Base-by-base conservation (phyloP, 2,329 filamentous ascomycete genomes). In the Pseudogymnoascus sp. region DNA sequence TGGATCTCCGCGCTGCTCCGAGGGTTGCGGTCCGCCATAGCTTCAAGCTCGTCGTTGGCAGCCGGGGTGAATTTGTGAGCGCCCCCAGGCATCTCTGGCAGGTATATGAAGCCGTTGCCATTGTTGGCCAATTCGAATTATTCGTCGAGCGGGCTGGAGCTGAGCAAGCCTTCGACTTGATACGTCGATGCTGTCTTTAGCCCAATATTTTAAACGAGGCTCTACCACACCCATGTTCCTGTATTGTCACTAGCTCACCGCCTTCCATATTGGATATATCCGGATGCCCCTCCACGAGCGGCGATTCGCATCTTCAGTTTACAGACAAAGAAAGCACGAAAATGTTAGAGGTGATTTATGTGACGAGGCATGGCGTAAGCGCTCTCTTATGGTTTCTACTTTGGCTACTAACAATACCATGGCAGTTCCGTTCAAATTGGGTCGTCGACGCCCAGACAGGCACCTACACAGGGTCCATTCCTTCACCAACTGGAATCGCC, bases 371-470 rank as follows among this genome's bases (percentile, higher is more conserved):
- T 73, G 88, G 87, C 69, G 88, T 91, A 82, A 78, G 86, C 79
- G 25, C 29, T 60, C 40, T 55, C 10, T 13, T 45, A 12, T 13
- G 8, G 10, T 10, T 33, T 33, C 3, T 2, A 18, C 27, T 55
- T 55, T 9, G 33, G 18, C 5, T 21, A 21, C 48, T 60, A 5
- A 48, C 45, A 52, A 25, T 60, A 62, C 33, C 18, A 61, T 52
- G 62, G 52, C 74, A 95, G 92, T 96, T 96, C 75, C 91, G 94
- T 65, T 87, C 89, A 66, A 92, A 89, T 73, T 97, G 92, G 91
- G 84, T 85, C 45, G 90, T 97, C 64, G 87, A 97, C 75, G 85
- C 86, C 52, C 77, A 81, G 64, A 93, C 90, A 37, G 93, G 94
- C 60, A 81, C 81, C 68, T 97, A 97, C 78, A 83, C 82, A 61